Conservation (phyloP, 257 asterid genomes). For the Solanum boliviense region DNA sequence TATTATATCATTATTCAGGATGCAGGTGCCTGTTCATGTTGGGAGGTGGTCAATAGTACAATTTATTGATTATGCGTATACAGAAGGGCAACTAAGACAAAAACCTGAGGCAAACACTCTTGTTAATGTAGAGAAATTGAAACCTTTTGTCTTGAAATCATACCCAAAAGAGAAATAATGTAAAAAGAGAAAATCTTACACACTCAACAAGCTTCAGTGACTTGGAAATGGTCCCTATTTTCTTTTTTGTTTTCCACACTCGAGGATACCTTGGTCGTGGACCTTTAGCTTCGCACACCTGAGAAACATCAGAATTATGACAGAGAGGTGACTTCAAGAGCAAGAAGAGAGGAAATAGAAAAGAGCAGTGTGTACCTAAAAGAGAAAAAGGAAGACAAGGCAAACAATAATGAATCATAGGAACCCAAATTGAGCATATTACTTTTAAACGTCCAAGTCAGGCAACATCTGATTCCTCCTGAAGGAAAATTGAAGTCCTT, state of each 20-base stretch:
- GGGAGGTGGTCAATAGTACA: neutral
- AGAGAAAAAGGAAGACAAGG: neutral
- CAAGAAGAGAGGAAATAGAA: neutral
- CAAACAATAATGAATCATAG: neutral
- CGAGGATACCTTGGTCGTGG: slow-evolving; percentile 94
- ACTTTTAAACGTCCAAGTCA: neutral
- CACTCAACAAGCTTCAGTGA: slow-evolving; percentile 73
- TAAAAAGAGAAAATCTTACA: slow-evolving; percentile 33
- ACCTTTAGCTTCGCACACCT: slow-evolving; percentile 87
- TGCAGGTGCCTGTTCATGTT: neutral
- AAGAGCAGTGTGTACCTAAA: neutral
- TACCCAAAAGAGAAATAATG: neutral
- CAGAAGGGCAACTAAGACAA: neutral
- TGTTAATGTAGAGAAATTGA: neutral
- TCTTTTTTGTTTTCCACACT: slow-evolving; percentile 73
- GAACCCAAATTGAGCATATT: neutral
- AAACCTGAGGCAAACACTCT: neutral
- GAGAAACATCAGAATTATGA: slow-evolving; percentile 5
- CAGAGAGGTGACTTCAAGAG: neutral
- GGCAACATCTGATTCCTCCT: neutral
- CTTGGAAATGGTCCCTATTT: slow-evolving; percentile 77
- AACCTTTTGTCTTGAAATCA: neutral
- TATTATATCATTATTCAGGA: neutral
- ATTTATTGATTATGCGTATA: neutral
- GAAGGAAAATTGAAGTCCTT: neutral